Percentiles rank a stretch among this genome's conserved stretches.
Conservation (phyloP, 805 yeast genomes). For the Metschnikowia arizonensis region DNA sequence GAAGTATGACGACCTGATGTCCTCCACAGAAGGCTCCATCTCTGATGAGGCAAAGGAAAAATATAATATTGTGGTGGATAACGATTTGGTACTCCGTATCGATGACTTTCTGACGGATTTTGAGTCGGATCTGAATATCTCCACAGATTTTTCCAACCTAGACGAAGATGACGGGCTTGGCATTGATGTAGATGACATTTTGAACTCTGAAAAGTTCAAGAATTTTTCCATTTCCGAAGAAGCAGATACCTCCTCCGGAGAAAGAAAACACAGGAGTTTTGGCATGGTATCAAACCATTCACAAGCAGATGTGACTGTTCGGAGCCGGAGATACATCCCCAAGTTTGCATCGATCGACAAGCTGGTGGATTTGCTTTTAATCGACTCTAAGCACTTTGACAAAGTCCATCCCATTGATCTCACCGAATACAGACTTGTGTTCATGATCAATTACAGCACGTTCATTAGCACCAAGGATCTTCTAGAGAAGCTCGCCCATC, state of each 20-base stretch:
- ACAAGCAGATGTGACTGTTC: neutral
- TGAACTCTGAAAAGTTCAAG: constrained; percentile 37
- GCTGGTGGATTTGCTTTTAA: constrained; percentile 72
- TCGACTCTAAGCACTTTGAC: constrained; percentile 60
- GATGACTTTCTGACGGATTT: constrained; percentile 22
- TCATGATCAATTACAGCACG: constrained; percentile 39
- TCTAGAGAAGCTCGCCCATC: constrained; percentile 37
- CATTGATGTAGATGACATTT: constrained; percentile 41
- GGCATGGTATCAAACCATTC: constrained; percentile 20
- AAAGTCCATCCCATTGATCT: constrained; percentile 32
- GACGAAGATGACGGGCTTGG: constrained; percentile 35
- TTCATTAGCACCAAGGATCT: constrained; percentile 38
- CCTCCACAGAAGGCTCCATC: neutral
- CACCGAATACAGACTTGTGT: constrained; percentile 39
- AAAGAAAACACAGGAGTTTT: constrained; percentile 19
- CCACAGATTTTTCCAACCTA: neutral
- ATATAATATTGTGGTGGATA: constrained; percentile 27
- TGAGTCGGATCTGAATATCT: neutral
- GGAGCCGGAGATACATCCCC: constrained; percentile 25
- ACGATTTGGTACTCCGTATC: neutral
- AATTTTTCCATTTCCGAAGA: constrained; percentile 22
- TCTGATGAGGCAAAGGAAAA: constrained; percentile 8
- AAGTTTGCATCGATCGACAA: constrained; percentile 64
- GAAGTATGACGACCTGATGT: constrained; percentile 32
- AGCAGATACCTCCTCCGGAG: constrained; percentile 10